Conservation (phyloP, 441 rosid genomes). For the Adansonia gregorii region DNA sequence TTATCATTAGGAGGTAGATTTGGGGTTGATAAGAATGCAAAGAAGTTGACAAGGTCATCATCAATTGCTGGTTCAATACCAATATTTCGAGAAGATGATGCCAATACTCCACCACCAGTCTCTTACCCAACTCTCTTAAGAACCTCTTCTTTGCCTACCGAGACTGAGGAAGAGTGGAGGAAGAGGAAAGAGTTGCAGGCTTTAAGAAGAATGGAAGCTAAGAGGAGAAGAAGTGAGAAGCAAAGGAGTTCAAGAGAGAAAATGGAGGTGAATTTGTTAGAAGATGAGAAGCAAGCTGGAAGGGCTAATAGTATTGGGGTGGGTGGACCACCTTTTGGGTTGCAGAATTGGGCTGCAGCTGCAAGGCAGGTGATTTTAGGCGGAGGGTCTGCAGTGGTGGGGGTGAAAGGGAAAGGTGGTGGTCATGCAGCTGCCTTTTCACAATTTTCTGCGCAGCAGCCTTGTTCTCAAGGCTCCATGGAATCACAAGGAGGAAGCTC, state of each 20-base stretch:
- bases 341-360: slow-evolving; percentile 45
- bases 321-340: slow-evolving; percentile 39
- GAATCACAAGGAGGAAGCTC: slow-evolving; percentile 70
- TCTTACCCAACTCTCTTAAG: slow-evolving; percentile 56
- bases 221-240: slow-evolving; percentile 80
- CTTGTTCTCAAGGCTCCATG: slow-evolving; percentile 51
- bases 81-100: slow-evolving; percentile 43
- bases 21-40: slow-evolving; percentile 74
- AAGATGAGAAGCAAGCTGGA: slow-evolving; percentile 34
- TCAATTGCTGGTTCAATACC: slow-evolving; percentile 68
- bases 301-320: neutral
- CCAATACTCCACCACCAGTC: neutral
- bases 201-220: slow-evolving; percentile 88
- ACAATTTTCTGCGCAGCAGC: slow-evolving; percentile 46
- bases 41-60: slow-evolving; percentile 66
- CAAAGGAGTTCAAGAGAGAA: slow-evolving; percentile 56
- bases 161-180: slow-evolving; percentile 92
- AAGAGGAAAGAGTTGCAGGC: slow-evolving; percentile 89
- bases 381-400: slow-evolving; percentile 26
- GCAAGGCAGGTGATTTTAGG: slow-evolving; percentile 34
- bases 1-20: slow-evolving; percentile 84
- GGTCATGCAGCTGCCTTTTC: slow-evolving; percentile 37
- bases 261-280: slow-evolving; percentile 38
- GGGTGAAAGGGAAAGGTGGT: slow-evolving; percentile 10
- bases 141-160: slow-evolving; percentile 80